Evolutionary conservation across 306 rosid species (phyloP).

Genomic region (Hippophae gyantsensis): DNA sequence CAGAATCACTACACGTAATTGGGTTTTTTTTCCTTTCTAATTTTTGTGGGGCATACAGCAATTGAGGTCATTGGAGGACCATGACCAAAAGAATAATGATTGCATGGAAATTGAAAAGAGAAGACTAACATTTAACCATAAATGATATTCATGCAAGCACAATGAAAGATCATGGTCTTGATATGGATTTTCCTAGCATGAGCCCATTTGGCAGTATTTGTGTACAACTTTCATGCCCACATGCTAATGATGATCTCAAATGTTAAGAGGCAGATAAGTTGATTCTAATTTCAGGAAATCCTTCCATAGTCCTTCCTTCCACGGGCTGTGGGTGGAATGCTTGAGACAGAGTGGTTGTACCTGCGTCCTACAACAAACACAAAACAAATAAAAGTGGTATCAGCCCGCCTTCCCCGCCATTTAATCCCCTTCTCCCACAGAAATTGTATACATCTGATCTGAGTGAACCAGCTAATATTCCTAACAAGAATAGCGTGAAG

Average conservation of each 20-base stretch:
- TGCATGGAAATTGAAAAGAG: slow-evolving; percentile 28
- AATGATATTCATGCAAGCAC: slow-evolving; percentile 57
- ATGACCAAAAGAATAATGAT: slow-evolving; percentile 34
- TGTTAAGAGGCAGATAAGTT: slow-evolving; percentile 11
- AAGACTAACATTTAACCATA: slow-evolving; percentile 32
- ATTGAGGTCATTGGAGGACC: slow-evolving; percentile 27
- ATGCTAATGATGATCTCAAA: slow-evolving; percentile 25
- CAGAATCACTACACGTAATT: too few relatives aligned
- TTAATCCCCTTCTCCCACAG: slow-evolving; percentile 15
- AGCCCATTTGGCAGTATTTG: slow-evolving; percentile 27
- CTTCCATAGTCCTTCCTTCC: slow-evolving; percentile 84
- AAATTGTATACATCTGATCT: not conserved
- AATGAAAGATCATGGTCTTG: slow-evolving; percentile 42
- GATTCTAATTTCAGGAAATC: slow-evolving; percentile 45
- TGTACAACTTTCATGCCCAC: slow-evolving; percentile 32
- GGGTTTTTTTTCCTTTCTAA: too few relatives aligned
- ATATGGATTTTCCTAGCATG: slow-evolving; percentile 25
- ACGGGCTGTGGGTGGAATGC: slow-evolving; percentile 73
- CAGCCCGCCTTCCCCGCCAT: slow-evolving; percentile 9
- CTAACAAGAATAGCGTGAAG: not conserved
- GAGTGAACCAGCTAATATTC: not conserved
- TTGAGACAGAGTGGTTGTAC: slow-evolving; percentile 61
- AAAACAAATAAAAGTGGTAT: slow-evolving; percentile 19
- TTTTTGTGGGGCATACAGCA: not conserved
- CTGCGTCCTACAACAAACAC: slow-evolving; percentile 59